Evolutionary conservation across 331 rosid genomes (phyloP).

Genomic region (Malus hybrid): DNA sequence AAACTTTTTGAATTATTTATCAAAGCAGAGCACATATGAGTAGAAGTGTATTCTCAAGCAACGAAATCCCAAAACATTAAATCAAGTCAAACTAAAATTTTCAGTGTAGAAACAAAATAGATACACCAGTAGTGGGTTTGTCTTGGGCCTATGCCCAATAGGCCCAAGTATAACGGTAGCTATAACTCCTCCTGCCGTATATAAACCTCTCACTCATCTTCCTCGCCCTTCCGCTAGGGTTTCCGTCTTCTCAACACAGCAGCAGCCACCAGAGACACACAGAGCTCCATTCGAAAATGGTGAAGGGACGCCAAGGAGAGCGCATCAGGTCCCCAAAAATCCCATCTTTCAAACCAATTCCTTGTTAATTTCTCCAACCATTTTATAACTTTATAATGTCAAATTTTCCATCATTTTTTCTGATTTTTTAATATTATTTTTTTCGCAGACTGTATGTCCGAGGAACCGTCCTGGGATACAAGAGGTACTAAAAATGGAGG

Average conservation of each 20-base stretch:
- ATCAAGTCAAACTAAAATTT: too few relatives aligned
- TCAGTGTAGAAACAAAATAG: too few relatives aligned
- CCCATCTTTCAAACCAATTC: neutral
- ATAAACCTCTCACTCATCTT: neutral
- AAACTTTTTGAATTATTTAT: too few relatives aligned
- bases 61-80: too few relatives aligned
- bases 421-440: neutral
- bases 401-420: neutral
- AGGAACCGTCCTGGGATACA: conserved; percentile 87
- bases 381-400: too few relatives aligned
- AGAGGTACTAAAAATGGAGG: conserved; percentile 34
- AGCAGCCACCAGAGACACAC: neutral
- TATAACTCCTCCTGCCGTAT: neutral
- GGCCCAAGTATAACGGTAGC: neutral
- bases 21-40: too few relatives aligned
- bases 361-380: neutral
- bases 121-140: neutral
- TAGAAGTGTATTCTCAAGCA: too few relatives aligned
- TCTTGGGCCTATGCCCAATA: neutral
- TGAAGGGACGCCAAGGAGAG: conserved; percentile 44
- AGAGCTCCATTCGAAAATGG: conserved; percentile 20
- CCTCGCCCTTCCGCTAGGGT: neutral
- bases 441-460: conserved; percentile 57
- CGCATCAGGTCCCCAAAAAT: conserved; percentile 16
- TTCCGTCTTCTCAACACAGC: neutral